Base-by-base conservation (phyloP, 805 yeast genomes). In the Yamadazyma phyllophila region DNA sequence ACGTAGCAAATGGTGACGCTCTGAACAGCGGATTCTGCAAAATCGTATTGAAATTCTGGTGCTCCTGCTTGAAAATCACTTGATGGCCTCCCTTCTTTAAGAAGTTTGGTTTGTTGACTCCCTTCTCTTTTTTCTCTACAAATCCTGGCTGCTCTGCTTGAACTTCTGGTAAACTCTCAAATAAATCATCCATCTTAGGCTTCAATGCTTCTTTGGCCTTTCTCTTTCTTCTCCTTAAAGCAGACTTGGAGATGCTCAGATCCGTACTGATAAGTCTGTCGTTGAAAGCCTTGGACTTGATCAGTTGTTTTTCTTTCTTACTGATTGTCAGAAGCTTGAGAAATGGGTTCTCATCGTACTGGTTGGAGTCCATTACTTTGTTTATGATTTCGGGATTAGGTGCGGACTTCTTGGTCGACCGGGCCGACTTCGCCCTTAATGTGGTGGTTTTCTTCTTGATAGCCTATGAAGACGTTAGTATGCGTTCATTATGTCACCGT, bases 121-220 rank as follows among this genome's bases (percentile, higher is more conserved):
- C 36, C 41, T 60, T 62, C 27, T 48, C 49, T 45, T 49, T 58
- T 49, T 53, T 46, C 37, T 54, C 53, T 20, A 68, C 59, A 39
- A 46, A 68, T 26, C 26, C 38, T 38, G 17, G 50, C 26, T 26
- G 43, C 15, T 26, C 37, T 6, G 10, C 26, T 24, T 48, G 37
- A 8, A 44, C 63, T 16, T 71, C 76, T 1, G 73, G 73, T 42
- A 86, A 67, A 13, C 78, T 80, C 26, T 69, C 68, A 44, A 82
- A 66, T 37, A 86, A 63, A 52, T 86, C 94, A 43, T 74, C 71
- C 78, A 86, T 74, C 55, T 81, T 76, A 4, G 91, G 88, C 54
- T 78, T 78, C 48, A 87, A 66, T 52, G 82, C 79, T 46, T 84
- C 85, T 54, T 76, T 78, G 40, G 73, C 70, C 54, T 74, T 78